Base-by-base conservation (phyloP, 768 basidiomycete species). In the Lentinus brumalis region DNA sequence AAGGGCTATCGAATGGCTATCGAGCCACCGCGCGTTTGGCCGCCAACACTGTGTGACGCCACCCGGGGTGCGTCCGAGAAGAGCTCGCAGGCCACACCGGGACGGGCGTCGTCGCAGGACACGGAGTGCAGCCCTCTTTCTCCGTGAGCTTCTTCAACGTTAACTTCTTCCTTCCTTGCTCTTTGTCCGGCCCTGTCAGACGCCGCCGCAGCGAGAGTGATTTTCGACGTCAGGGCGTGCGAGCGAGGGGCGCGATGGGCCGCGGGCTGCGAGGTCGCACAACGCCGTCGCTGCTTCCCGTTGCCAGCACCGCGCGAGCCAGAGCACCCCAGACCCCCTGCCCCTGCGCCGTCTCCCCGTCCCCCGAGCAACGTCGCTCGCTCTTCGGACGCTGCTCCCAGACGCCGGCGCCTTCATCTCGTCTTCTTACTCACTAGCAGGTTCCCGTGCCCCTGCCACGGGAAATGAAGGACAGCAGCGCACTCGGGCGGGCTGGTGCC, bases 1-100 rank as follows among this genome's bases (percentile, higher is more conserved):
- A n/a, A 9, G n/a, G n/a, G 16, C 44, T n/a, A 45, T 12, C 6
- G 41, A n/a, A n/a, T 42, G 21, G 21, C 21, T 26, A 26, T 26
- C 59, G 59, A 18, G 59, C 53, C 18, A 55, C 53, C 55, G 56
- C 50, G 60, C 47, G 53, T 51, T 51, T 50, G 53, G 50, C 35
- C 60, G 49, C 53, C 47, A 26, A 26, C 21, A 57, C 51, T 61
- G 50, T 61, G 55, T 52, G 50, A 52, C 60, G 42, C 50, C 46
- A 26, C 21, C 21, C 21, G 21, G 21, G 21, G 21, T 26, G 21
- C 21, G 21, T 26, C 21, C 21, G 21, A 26, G 21, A 26, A 26
- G 21, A 26, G 21, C 21, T 26, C 21, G 21, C 21, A 26, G 21
- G 21, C 21, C 21, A 26, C 21, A 26, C 21, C 21, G 21, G 21